phyloP scores from a whole-genome alignment of 2,329 filamentous ascomycete genomes.

The Madurella fahalii region DNA sequence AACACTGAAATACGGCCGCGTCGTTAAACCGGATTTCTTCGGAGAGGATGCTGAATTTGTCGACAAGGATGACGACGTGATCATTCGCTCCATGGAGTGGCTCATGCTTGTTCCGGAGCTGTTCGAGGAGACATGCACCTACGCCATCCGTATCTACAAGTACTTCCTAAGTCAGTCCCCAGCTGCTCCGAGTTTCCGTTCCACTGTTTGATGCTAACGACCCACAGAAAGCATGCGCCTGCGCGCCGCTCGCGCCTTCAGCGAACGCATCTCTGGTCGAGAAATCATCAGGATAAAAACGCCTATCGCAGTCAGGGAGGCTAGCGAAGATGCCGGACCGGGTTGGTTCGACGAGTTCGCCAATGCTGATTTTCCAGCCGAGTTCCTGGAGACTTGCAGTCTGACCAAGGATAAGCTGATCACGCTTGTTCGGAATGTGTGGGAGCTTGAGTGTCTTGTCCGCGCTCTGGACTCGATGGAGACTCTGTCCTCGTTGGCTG shows the following conservation, averaged over 20 bases:
- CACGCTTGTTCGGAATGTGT: constrained; percentile 57
- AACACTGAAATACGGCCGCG: constrained; percentile 55
- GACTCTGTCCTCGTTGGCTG: constrained; percentile 55
- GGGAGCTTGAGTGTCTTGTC: constrained; percentile 65
- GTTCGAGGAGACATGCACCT: constrained; percentile 33
- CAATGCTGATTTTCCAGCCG: constrained; percentile 25
- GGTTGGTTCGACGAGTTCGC: constrained; percentile 37
- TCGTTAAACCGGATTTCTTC: constrained; percentile 68
- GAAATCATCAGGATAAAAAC: constrained; percentile 44
- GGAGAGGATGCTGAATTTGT: constrained; percentile 54
- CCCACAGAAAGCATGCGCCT: constrained; percentile 46
- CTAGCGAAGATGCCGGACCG: constrained; percentile 32
- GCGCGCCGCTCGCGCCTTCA: constrained; percentile 51
- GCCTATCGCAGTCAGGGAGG: constrained; percentile 29
- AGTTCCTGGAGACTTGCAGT: constrained; percentile 31
- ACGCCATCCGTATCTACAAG: constrained; percentile 69
- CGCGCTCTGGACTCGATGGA: constrained; percentile 64
- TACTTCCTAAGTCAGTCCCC: constrained; percentile 73
- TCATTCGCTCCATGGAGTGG: constrained; percentile 84
- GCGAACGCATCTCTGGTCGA: constrained; percentile 47
- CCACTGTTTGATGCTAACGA: constrained; percentile 23
- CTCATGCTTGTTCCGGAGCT: constrained; percentile 64
- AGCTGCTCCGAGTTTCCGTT: constrained; percentile 1
- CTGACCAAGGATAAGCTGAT: constrained; percentile 41
- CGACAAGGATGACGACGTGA: constrained; percentile 59